A percentile compares a stretch with the other conserved stretches of the same genome.
phyloP scores from a whole-genome alignment of 768 basidiomycete genomes.

The Auricularia heimuer region DNA sequence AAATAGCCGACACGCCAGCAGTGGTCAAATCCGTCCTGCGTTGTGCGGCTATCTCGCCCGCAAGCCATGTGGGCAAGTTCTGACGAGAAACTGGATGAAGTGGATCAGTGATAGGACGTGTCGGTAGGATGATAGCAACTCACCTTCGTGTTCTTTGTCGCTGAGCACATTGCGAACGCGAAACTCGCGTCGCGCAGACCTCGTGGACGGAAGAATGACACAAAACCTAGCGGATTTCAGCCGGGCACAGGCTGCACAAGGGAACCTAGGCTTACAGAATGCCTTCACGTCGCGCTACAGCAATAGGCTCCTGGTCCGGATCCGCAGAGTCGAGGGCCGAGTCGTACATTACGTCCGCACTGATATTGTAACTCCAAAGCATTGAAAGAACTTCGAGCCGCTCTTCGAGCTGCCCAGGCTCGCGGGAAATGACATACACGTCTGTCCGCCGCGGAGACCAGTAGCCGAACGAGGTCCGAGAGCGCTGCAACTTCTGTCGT shows the following conservation, averaged over 20 bases:
- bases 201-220: not conserved
- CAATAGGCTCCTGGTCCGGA: conserved; percentile 34
- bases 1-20: conserved; percentile 31
- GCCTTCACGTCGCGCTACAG: conserved; percentile 64
- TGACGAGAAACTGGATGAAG: conserved; percentile 44
- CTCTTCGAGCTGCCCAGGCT: conserved; percentile 64
- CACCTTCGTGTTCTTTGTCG: conserved; percentile 67
- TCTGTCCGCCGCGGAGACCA: conserved; percentile 88
- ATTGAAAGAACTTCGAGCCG: conserved; percentile 67
- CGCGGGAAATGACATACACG: conserved; percentile 75
- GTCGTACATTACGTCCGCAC: conserved; percentile 84
- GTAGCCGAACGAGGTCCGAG: conserved; percentile 68
- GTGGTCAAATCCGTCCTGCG: conserved; percentile 60
- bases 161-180: conserved; percentile 77
- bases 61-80: conserved; percentile 66
- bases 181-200: conserved; percentile 44
- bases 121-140: conserved; percentile 11
- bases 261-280: conserved; percentile 46
- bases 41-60: conserved; percentile 71
- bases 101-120: not conserved
- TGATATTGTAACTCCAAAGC: conserved; percentile 74
- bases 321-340: conserved; percentile 51
- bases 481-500: conserved; percentile 56
- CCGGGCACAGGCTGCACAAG: conserved; percentile 3
- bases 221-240: not conserved